phyloP scores from a whole-genome alignment of 805 yeast species.

The Saccharomycopsis sp. region DNA sequence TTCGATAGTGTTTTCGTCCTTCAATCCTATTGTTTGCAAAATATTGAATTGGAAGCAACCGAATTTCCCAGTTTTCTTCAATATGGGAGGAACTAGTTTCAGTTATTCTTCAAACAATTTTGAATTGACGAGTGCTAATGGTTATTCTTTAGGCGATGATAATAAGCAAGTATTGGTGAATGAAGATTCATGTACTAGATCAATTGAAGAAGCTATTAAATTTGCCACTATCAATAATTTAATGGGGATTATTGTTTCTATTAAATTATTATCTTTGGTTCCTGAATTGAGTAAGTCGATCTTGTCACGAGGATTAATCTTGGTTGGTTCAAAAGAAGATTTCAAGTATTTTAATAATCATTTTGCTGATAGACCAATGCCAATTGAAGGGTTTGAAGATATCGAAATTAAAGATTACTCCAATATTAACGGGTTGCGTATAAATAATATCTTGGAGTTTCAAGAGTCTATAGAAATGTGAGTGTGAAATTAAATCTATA shows the following conservation, averaged over 20 bases:
- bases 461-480: slow-evolving; percentile 51
- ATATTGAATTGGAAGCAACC: slow-evolving; percentile 98
- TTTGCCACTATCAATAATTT: slow-evolving; percentile 80
- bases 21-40: slow-evolving; percentile 86
- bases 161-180: neutral
- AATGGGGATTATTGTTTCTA: slow-evolving; percentile 75
- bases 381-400: slow-evolving; percentile 12
- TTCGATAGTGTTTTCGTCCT: slow-evolving; percentile 76
- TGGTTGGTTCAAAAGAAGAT: slow-evolving; percentile 59
- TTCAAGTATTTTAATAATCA: slow-evolving; percentile 21
- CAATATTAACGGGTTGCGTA: slow-evolving; percentile 59
- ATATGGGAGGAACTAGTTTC: slow-evolving; percentile 59
- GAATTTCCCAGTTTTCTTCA: slow-evolving; percentile 87
- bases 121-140: slow-evolving; percentile 36
- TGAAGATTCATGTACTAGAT: slow-evolving; percentile 45
- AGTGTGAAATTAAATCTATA: too few species aligned
- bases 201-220: slow-evolving; percentile 73
- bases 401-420: slow-evolving; percentile 15
- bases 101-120: slow-evolving; percentile 27
- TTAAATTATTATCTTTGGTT: slow-evolving; percentile 60
- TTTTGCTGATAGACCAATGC: slow-evolving; percentile 14
- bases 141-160: slow-evolving; percentile 27
- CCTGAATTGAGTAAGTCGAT: slow-evolving; percentile 72
- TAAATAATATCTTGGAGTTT: slow-evolving; percentile 57
- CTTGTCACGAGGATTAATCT: slow-evolving; percentile 70